Conservation (phyloP, 2,329 filamentous ascomycete species). For the Ceratocystis albifundus region DNA sequence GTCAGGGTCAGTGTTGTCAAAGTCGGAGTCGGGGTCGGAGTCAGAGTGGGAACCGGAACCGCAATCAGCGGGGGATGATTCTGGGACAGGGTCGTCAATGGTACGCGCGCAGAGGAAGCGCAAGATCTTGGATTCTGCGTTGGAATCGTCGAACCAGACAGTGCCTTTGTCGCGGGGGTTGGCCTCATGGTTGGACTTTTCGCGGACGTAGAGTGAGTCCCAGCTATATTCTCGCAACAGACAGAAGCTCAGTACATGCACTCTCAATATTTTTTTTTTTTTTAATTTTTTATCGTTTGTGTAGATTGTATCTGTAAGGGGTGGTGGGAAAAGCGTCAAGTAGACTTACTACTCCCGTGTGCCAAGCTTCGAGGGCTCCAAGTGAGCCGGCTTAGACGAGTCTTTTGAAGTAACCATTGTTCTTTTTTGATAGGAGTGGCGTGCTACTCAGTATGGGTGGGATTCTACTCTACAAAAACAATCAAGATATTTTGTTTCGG, state of each 20-base stretch:
- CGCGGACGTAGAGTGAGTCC: constrained; percentile 60
- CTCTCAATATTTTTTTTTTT: background rate
- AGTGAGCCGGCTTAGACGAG: constrained; percentile 44
- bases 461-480: background rate
- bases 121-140: constrained; percentile 72
- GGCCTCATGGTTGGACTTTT: constrained; percentile 57
- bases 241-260: background rate
- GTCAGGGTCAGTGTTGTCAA: constrained; percentile 25
- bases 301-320: too few relatives aligned
- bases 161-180: constrained; percentile 74
- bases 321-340: too few relatives aligned
- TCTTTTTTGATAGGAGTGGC: background rate
- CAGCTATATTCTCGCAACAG: constrained; percentile 41
- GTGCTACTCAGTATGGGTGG: background rate
- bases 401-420: constrained; percentile 13
- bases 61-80: too few relatives aligned
- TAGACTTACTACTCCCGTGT: constrained; percentile 75
- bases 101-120: constrained; percentile 44
- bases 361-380: constrained; percentile 68
- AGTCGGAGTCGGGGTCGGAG: constrained; percentile 24
- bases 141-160: constrained; percentile 91
- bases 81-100: constrained; percentile 6
- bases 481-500: background rate
- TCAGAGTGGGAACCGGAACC: constrained; percentile 26
- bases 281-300: too few relatives aligned